A percentile compares a stretch with the other conserved stretches of the same genome.
Conservation (phyloP, 208 protist genomes). For the Angomonas desouzai region DNA sequence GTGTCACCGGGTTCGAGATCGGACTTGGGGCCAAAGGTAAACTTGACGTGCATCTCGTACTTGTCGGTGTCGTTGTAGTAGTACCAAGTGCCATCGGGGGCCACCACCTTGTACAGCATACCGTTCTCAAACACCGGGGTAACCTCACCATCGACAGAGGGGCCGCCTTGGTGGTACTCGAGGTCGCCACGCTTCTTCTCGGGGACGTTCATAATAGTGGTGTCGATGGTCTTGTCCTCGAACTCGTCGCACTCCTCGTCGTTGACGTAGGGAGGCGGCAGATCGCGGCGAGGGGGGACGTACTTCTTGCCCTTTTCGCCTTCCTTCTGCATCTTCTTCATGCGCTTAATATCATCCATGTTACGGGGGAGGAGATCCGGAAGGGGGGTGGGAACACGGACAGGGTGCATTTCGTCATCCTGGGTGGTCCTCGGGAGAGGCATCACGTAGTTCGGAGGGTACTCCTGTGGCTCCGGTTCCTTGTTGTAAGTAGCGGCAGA, state of each 20-base stretch:
- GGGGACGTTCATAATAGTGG: slow-evolving; percentile 38
- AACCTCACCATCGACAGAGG: slow-evolving; percentile 42
- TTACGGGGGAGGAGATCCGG: slow-evolving; percentile 67
- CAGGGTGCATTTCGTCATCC: slow-evolving; percentile 55
- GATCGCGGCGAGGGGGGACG: slow-evolving; percentile 45
- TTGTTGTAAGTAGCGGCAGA: slow-evolving; percentile 7
- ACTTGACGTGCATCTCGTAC: slow-evolving; percentile 83
- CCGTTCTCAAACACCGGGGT: slow-evolving; percentile 59
- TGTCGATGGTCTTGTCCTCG: slow-evolving; percentile 70
- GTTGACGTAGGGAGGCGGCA: slow-evolving; percentile 75
- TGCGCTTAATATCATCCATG: slow-evolving; percentile 66
- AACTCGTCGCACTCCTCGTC: slow-evolving; percentile 82
- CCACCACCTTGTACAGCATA: slow-evolving; percentile 68
- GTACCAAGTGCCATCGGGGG: slow-evolving; percentile 53
- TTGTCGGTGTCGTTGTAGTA: slow-evolving; percentile 86
- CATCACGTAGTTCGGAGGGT: slow-evolving; percentile 46
- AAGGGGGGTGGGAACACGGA: slow-evolving; percentile 50
- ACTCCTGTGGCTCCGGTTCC: slow-evolving; percentile 25
- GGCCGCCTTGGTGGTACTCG: slow-evolving; percentile 40
- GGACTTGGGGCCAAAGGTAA: slow-evolving; percentile 62
- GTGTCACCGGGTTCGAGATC: slow-evolving; percentile 51
- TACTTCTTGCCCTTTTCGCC: slow-evolving; percentile 46
- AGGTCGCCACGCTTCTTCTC: slow-evolving; percentile 23
- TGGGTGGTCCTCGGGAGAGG: slow-evolving; percentile 31
- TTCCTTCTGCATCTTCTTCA: slow-evolving; percentile 56